Evolutionary conservation across 1,139 yeast species (phyloP).

Genomic region (Geotrichum bryndzae): DNA sequence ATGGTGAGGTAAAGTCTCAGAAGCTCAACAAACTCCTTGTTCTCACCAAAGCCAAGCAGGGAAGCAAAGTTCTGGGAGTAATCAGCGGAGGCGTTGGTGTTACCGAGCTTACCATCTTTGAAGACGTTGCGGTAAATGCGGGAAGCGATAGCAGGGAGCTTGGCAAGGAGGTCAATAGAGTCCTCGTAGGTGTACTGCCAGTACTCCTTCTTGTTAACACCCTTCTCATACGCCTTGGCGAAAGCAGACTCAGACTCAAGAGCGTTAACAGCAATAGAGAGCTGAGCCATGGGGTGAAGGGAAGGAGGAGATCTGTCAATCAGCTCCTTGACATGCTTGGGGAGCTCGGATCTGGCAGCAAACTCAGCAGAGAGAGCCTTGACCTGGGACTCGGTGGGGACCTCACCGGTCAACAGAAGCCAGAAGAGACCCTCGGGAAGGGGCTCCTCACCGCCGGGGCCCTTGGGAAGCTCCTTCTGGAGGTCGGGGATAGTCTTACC

Average conservation of each 20-base stretch:
- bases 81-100: slow-evolving; percentile 69
- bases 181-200: slow-evolving; percentile 67
- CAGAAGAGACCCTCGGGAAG: slow-evolving; percentile 62
- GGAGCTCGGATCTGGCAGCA: slow-evolving; percentile 53
- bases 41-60: slow-evolving; percentile 76
- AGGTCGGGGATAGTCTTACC: slow-evolving; percentile 96
- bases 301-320: slow-evolving; percentile 52
- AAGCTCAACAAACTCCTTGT: slow-evolving; percentile 78
- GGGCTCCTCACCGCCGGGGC: slow-evolving; percentile 68
- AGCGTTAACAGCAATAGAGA: slow-evolving; percentile 59
- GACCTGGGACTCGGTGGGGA: slow-evolving; percentile 53
- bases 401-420: slow-evolving; percentile 57
- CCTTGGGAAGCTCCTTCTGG: slow-evolving; percentile 88
- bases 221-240: slow-evolving; percentile 59
- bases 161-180: slow-evolving; percentile 56
- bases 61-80: slow-evolving; percentile 89
- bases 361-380: slow-evolving; percentile 49
- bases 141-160: slow-evolving; percentile 60
- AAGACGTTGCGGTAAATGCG: slow-evolving; percentile 62
- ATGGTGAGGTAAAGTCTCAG: slow-evolving; percentile 93
- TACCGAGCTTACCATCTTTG: slow-evolving; percentile 71
- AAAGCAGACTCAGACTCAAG: slow-evolving; percentile 59
- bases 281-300: slow-evolving; percentile 67
- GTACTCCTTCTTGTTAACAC: slow-evolving; percentile 60
- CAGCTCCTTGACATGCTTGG: slow-evolving; percentile 48